Base-by-base conservation (phyloP, 305 asterid species). In the Fraxinus greggii region DNA sequence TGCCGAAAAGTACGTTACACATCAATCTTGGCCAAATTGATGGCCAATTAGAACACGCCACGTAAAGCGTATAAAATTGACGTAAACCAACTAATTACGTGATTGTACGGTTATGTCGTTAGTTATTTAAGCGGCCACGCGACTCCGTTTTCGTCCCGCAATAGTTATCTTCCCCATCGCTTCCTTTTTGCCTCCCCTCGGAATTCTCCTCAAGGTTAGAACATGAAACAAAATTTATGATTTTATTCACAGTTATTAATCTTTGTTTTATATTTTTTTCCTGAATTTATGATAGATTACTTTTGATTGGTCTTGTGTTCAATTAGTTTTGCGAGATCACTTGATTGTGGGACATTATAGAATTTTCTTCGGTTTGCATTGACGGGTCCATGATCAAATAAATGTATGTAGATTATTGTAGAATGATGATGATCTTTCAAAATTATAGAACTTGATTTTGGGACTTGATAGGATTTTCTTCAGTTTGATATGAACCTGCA, bases 161-260 rank as follows among this genome's bases (percentile, higher is more conserved):
- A 29, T n/a, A 61, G 17, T 23, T 7, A 4, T 23, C 45, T 74
- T 72, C 80, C 31, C 33, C 80, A 4, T 73, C 78, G 7, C 29
- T 31, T 32, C 77, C 45, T 7, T 48, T 6, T 12, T n/a, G 24
- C 38, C 65, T 31, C 26, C 24, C 75, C 79, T 73, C 80, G 45
- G 74, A 74, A 31, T n/a, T 75, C 10, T 78, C 76, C 80, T 81
- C 83, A 67, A 85, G 87, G 87, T 85, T 31, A 28, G 75, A 12
- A 69, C 12, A 29, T 2, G 13, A 29, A 69, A 31, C 3, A 5
- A 29, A 69, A 12, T 0, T 69, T 69, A 15, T 5, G 0, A 13
- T 69, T 4, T 69, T 15, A 31, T 28, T 69, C 40, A 69, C 23
- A 26, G 15, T 69, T 4, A 12, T 29, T 4, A 12, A 5, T 69